Base-by-base conservation (phyloP, 306 rosid species). In the Glycine soja region DNA sequence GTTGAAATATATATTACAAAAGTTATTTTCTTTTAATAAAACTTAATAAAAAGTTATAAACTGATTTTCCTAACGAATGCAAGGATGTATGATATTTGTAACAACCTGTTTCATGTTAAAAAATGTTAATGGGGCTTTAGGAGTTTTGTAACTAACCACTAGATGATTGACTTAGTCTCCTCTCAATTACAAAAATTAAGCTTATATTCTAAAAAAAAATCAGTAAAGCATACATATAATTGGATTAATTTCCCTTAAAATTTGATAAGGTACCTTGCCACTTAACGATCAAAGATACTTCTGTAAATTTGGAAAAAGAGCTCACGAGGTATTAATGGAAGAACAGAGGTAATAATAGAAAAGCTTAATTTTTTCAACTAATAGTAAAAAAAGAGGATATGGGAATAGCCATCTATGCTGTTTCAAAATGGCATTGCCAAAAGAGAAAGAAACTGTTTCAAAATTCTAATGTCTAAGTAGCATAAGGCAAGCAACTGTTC, bases 381-480 rank as follows among this genome's bases (percentile, higher is more conserved):
- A 68, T 68, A 16, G 24, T 72, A 40, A 52, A 45, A 45, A 52
- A 45, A 45, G 7, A 52, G 32, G 32, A 5, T 34, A 59, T 52
- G 16, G 3, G 45, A 54, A 67, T 10, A 74, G 36, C 43, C 70
- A 66, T 13, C 54, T 30, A 81, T 68, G 57, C 48, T 4, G 73
- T 59, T 8, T 16, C n/a, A 76, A 61, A 68, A 75, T 18, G 72
- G 30, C 76, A 56, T 8, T 4, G 42, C 76, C 42, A 36, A 8
- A 74, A 66, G 71, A 52, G 64, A 58, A 81, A 57, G 64, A 58
- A 81, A 57, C 71, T 19, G 51, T 40, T 50, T 9, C 15, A 70
- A 63, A 82, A 61, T 5, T 77, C 72, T 77, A 42, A 38, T 58
- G 57, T 70, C 78, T 82, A 19, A 19, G 66, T 19, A 72, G 52